These are phyloP conservation scores for Ganoderma multipileum DNA, from an alignment of 1,284 basidiomycete genomes.

Conservation along the genomic window DNA sequence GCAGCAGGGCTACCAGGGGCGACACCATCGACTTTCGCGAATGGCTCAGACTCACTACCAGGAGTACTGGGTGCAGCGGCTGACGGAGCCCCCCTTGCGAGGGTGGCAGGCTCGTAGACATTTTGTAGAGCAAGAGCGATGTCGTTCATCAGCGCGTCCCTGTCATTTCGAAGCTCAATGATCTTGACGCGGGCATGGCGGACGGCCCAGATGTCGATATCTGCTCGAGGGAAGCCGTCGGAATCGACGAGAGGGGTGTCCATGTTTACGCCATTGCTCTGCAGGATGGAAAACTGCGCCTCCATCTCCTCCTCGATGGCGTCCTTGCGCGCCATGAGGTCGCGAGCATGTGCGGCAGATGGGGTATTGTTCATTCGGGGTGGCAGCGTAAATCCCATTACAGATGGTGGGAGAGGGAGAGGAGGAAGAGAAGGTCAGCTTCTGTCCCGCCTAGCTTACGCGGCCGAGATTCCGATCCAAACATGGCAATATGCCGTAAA, in stretches of 20 bases:
- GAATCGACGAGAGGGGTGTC: constrained; percentile 78
- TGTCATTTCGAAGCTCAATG: constrained; percentile 82
- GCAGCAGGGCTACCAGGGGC: constrained; percentile 81
- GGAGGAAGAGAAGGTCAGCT: not conserved
- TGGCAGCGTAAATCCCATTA: constrained; percentile 56
- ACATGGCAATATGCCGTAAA: constrained; percentile 3
- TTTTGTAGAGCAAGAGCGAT: constrained; percentile 72
- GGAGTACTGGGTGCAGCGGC: not conserved
- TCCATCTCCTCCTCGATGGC: constrained; percentile 70
- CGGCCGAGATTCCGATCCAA: not conserved
- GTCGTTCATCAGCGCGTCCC: constrained; percentile 66
- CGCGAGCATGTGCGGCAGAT: constrained; percentile 56
- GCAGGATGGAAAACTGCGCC: constrained; percentile 65
- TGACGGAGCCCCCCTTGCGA: constrained; percentile 28
- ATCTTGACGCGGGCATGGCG: constrained; percentile 76
- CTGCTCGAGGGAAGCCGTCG: constrained; percentile 86
- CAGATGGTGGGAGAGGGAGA: constrained; percentile 13
- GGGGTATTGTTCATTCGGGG: constrained; percentile 47
- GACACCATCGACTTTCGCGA: constrained; percentile 83
- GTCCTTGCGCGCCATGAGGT: constrained; percentile 68
- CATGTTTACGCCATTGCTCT: constrained; percentile 64
- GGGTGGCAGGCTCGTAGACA: constrained; percentile 61
- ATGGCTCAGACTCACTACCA: constrained; percentile 48
- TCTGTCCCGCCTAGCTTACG: constrained; percentile 3
- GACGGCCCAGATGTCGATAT: constrained; percentile 85